Evolutionary conservation across 768 basidiomycete genomes (phyloP).

Genomic region (Lactarius pseudohatsudake): DNA sequence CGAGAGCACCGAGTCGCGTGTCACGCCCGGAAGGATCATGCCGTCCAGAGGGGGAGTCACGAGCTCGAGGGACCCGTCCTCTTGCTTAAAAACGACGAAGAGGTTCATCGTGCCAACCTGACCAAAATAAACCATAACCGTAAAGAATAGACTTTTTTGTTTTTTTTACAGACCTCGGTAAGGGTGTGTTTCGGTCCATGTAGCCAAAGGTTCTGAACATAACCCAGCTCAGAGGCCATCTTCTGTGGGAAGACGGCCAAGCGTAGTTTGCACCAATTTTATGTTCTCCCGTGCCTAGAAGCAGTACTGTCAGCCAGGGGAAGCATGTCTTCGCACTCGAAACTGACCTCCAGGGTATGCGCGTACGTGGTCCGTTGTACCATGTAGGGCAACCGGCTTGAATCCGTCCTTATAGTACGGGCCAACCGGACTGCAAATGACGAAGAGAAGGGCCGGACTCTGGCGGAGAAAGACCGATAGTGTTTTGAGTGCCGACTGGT

Average conservation of each 20-base stretch:
- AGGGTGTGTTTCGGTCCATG: constrained; percentile 59
- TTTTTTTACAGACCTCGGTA: constrained; percentile 46
- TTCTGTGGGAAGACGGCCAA: constrained; percentile 60
- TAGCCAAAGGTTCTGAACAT: constrained; percentile 79
- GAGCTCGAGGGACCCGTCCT: constrained; percentile 46
- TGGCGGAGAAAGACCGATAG: constrained; percentile 50
- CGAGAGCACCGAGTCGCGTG: constrained; percentile 41
- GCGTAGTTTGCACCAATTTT: constrained; percentile 70
- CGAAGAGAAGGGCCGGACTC: constrained; percentile 49
- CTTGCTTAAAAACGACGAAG: constrained; percentile 61
- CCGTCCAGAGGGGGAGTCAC: constrained; percentile 34
- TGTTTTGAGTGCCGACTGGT: constrained; percentile 47
- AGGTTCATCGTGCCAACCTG: constrained; percentile 83
- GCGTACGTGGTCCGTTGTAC: constrained; percentile 79
- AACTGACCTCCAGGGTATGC: constrained; percentile 76
- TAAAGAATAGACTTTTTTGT: too few relatives aligned
- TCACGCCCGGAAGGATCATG: constrained; percentile 46
- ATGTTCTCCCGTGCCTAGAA: constrained; percentile 46
- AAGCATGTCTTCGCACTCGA: not conserved
- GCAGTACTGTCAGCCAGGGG: not conserved
- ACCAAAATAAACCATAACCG: constrained; percentile 36
- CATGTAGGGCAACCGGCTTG: constrained; percentile 54
- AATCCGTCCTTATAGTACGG: constrained; percentile 53
- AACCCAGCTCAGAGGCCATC: constrained; percentile 64
- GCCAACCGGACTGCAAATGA: constrained; percentile 47